Evolutionary conservation across 208 protist genomes (phyloP), one percentile per base, ranked within the genome.

Genomic region (Pavlovales sp.): DNA sequence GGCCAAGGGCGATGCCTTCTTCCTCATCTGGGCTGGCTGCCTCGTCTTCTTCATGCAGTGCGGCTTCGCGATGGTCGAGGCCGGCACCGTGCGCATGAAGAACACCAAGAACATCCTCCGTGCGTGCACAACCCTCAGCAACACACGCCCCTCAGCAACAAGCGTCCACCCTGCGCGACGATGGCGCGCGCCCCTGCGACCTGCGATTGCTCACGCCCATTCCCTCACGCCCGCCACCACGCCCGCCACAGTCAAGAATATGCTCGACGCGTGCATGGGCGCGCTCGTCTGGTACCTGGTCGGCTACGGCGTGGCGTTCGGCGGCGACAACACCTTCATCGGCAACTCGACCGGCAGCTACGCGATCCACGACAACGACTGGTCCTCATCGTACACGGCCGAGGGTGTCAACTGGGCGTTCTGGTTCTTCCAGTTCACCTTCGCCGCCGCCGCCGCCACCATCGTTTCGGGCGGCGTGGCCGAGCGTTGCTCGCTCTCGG

Each of bases 41-140:
- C 46, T 91, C 0, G 89, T 91, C 10, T 88, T 91, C 44, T 76
- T 87, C 76, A 91, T 91, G 89, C 89, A 91, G 83, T 10, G 34
- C 77, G 91, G 91, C 0, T 92, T 92, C 82, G 89, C 76, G 10
- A 81, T 92, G 42, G 89, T 92, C 77, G 91, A 91, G 10, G 83
- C 86, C 26, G 91, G 91, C 76, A 83, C 39, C 66, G 89, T 92
- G n/a, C 76, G 85, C 14, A 42, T 42, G 34, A 90, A 88, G 86
- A 89, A 83, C 84, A 79, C 89, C n/a, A 86, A 78, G 67, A 92
- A 92, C 89, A 92, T 92, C 71, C 57, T 92, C 7, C 75, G n/a
- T n/a, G n/a, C n/a, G n/a, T n/a, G n/a, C n/a, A n/a, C n/a, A n/a
- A n/a, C n/a, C n/a, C n/a, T n/a, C n/a, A n/a, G n/a, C n/a, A n/a